Percentiles rank a stretch among this genome's conserved stretches.
These are phyloP conservation scores for Seiridium cupressi DNA, from an alignment of 2,329 filamentous ascomycete species.

Conservation along the genomic window DNA sequence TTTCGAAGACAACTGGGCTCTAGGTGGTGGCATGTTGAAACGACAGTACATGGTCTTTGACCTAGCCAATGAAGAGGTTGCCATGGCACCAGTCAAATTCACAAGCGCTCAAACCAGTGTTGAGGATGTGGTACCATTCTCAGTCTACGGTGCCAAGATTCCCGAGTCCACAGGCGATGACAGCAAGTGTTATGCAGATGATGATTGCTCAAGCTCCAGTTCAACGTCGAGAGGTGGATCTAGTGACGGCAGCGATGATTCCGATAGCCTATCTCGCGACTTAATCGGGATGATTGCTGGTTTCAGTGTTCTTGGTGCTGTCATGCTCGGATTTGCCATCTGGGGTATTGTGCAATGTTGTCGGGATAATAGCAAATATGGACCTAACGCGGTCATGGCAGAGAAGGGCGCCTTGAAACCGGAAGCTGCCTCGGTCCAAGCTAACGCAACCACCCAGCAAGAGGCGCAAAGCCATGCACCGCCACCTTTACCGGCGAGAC, in stretches of 20 bases:
- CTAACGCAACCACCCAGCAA: not conserved
- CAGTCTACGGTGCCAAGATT: slow-evolving; percentile 18
- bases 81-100: slow-evolving; percentile 26
- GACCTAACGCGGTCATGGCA: not conserved
- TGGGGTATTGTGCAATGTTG: slow-evolving; percentile 9
- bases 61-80: slow-evolving; percentile 27
- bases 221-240: not conserved
- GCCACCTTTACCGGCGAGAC: not conserved
- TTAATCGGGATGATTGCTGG: slow-evolving; percentile 8
- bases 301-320: not conserved
- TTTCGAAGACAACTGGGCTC: slow-evolving; percentile 2
- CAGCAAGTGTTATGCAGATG: not conserved
- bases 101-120: not conserved
- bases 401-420: not conserved
- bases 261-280: not conserved
- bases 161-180: slow-evolving; percentile 20
- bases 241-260: not conserved
- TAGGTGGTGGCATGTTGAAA: slow-evolving; percentile 25
- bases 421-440: not conserved
- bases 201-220: not conserved
- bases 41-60: slow-evolving; percentile 32
- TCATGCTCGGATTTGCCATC: slow-evolving; percentile 7
- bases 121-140: slow-evolving; percentile 24
- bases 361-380: slow-evolving; percentile 4
- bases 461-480: not conserved